Conservation (phyloP, 2,329 filamentous ascomycete genomes). For the Chaetomiaceae sp. region DNA sequence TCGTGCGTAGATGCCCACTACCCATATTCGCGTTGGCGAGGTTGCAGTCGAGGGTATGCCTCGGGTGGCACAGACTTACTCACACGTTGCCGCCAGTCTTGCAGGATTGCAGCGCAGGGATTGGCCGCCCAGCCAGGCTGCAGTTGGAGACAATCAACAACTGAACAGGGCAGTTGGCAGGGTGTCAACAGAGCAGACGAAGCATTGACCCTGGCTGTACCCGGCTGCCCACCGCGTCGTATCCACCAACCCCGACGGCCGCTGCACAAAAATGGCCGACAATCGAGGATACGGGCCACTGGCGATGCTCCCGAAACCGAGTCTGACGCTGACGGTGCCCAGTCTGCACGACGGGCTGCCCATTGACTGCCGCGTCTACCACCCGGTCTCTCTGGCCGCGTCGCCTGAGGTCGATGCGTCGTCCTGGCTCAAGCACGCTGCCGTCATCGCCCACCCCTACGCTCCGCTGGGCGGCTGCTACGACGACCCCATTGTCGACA, state of each 20-base stretch:
- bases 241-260: too few relatives aligned
- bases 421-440: conserved; percentile 44
- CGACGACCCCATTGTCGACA: conserved; percentile 73
- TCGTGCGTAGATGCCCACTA: too few relatives aligned
- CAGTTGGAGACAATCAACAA: too few relatives aligned
- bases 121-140: too few relatives aligned
- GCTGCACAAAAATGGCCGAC: not conserved
- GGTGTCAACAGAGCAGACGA: too few relatives aligned
- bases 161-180: too few relatives aligned
- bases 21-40: too few relatives aligned
- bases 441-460: conserved; percentile 83
- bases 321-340: conserved; percentile 68
- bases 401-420: conserved; percentile 27
- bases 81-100: too few relatives aligned
- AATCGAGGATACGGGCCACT: not conserved
- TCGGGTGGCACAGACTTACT: too few relatives aligned
- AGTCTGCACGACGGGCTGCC: conserved; percentile 71
- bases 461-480: conserved; percentile 78
- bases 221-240: not conserved
- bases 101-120: too few relatives aligned
- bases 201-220: too few relatives aligned
- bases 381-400: conserved; percentile 47
- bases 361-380: conserved; percentile 79
- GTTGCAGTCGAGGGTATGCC: too few relatives aligned
- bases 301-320: conserved; percentile 49